Evolutionary conservation across 192 early-diverging fungal genomes (phyloP), one percentile per base, ranked within the genome.

Genomic region (Piromyces finnis): DNA sequence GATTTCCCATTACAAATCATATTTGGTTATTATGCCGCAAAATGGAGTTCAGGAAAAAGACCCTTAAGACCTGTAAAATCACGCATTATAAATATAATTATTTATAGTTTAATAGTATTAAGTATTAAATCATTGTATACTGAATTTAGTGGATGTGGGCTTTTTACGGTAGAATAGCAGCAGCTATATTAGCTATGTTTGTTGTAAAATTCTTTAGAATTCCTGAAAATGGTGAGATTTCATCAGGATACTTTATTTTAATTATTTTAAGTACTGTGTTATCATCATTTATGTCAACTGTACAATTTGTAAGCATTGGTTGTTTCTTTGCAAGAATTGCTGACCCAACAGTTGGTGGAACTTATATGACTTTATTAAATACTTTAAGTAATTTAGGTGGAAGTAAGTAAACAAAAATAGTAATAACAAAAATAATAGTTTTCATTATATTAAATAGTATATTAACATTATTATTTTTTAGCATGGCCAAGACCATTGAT

Each of bases 1-100:
- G 97, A 99, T 84, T 99, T 99, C 79, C 97, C 97, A 1, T 89
- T 97, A 78, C 96, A 99, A 85, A 92, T 99, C 68, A 86, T 97
- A 80, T 96, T 99, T 88, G 97, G 97, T 18, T 98, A 98, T 85
- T 97, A 96, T 85, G 96, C 97, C 0, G 97, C 95, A 22, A 93
- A 93, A 79, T 99, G 96, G 97, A 96, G 94, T 78, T 91, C 87
- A 81, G 97, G 97, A 11, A 83, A 85, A 13, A 87, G 92, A 77
- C 95, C 97, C 9, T 85, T 97, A 81, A 90, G 87, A 29, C 96
- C 97, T 51, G 92, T 94, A 85, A 82, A 51, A 79, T 83, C 27
- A 82, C 78, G 12, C 82, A 29, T 81, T 28, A 84, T 81, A 6
- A 79, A 14, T 13, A 80, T 82, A 3, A 18, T 81, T 28, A 82